These are phyloP conservation scores for Parsonsia alboflavescens DNA, from an alignment of 257 asterid species.

Conservation along the genomic window DNA sequence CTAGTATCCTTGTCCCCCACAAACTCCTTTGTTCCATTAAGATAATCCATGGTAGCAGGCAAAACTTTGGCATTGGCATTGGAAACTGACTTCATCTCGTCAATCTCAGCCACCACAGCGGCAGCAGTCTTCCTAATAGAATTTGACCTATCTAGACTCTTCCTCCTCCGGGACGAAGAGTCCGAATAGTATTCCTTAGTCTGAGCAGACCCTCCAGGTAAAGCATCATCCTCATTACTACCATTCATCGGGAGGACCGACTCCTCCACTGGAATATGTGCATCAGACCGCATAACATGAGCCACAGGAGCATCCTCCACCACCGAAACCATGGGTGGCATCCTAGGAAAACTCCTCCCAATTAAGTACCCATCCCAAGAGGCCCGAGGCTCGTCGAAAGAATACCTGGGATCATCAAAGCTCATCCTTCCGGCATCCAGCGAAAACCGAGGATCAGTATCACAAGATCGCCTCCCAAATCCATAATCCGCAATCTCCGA, in stretches of 20 bases:
- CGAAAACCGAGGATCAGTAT: conserved; percentile 74
- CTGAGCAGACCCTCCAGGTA: conserved; percentile 79
- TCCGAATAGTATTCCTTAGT: conserved; percentile 73
- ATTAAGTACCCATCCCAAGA: conserved; percentile 78
- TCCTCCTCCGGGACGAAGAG: conserved; percentile 73
- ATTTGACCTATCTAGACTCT: conserved; percentile 86
- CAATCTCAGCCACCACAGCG: conserved; percentile 76
- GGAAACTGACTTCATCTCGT: conserved; percentile 53
- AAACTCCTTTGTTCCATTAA: conserved; percentile 45
- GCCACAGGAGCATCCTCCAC: conserved; percentile 64
- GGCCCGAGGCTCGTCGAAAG: conserved; percentile 85
- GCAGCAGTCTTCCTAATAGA: conserved; percentile 81
- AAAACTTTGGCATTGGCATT: conserved; percentile 56
- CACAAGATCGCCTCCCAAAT: conserved; percentile 79
- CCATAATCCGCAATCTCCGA: conserved; percentile 91
- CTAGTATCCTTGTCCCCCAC: conserved; percentile 38
- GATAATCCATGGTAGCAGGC: conserved; percentile 42
- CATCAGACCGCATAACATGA: conserved; percentile 41
- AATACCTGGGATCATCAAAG: conserved; percentile 72
- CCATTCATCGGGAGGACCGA: conserved; percentile 17
- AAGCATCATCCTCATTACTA: conserved; percentile 29
- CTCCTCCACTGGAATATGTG: conserved; percentile 68
- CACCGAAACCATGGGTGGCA: conserved; percentile 70
- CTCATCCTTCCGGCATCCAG: conserved; percentile 79
- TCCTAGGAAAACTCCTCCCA: conserved; percentile 54